Conservation (phyloP, 805 yeast genomes). For the Torulaspora quercuum region DNA sequence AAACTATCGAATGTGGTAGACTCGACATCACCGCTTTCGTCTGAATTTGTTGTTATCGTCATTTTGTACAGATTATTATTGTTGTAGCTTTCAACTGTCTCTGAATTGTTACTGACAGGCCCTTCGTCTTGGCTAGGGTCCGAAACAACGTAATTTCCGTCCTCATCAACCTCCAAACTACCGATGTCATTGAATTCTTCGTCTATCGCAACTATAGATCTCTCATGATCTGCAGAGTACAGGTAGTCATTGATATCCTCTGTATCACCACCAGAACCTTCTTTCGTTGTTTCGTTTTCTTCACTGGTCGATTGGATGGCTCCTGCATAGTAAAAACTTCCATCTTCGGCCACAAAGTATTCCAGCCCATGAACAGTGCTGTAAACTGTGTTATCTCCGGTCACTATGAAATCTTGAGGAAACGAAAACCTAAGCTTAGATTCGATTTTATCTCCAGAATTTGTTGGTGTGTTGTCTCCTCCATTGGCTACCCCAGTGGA, state of each 20-base stretch:
- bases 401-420: conserved; percentile 18
- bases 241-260: conserved; percentile 16
- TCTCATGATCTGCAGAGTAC: conserved; percentile 15
- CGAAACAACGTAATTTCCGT: conserved; percentile 21
- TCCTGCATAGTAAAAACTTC: conserved; percentile 28
- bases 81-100: conserved; percentile 24
- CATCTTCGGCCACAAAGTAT: conserved; percentile 26
- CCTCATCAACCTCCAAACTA: conserved; percentile 23
- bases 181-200: conserved; percentile 18
- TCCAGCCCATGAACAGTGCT: conserved; percentile 23
- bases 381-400: conserved; percentile 22
- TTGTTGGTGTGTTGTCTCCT: neutral
- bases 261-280: conserved; percentile 3
- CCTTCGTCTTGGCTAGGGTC: conserved; percentile 9
- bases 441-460: neutral
- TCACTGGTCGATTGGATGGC: conserved; percentile 9
- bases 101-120: conserved; percentile 11
- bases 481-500: neutral
- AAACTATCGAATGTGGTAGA: too few species aligned
- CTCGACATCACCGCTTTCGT: conserved; percentile 1
- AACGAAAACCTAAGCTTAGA: neutral
- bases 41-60: conserved; percentile 5
- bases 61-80: conserved; percentile 21
- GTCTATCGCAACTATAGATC: conserved; percentile 19
- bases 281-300: conserved; percentile 14